phyloP scores from a whole-genome alignment of 176 grass and related monocot genomes.

The Carex cristatella region DNA sequence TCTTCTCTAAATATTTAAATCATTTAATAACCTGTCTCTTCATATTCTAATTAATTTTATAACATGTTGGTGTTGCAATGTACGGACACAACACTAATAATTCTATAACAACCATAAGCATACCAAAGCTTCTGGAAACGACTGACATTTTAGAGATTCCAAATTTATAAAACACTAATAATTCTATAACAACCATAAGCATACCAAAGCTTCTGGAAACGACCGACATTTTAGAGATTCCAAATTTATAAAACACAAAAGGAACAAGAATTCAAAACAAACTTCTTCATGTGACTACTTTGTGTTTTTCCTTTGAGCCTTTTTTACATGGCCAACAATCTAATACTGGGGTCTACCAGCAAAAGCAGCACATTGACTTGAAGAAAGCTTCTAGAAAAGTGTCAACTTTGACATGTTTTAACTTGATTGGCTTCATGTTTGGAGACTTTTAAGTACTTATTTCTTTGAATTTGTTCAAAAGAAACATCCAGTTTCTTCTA shows the following conservation, averaged over 20 bases:
- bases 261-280: background rate
- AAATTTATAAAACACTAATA: background rate
- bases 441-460: background rate
- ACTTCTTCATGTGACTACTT: background rate
- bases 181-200: background rate
- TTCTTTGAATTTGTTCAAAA: background rate
- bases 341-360: background rate
- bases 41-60: no score
- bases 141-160: background rate
- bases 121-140: slow-evolving; percentile 2
- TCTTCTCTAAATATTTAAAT: no score
- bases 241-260: background rate
- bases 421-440: background rate
- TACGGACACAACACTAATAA: no score
- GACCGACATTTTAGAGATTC: background rate
- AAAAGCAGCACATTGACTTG: background rate
- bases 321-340: background rate
- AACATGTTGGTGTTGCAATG: no score
- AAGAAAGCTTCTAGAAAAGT: background rate
- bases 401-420: background rate
- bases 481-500: background rate
- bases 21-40: no score
- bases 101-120: background rate
- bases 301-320: background rate
- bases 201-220: slow-evolving; percentile 3